Percentiles rank a stretch among this genome's conserved stretches.
Evolutionary conservation across 2,329 filamentous ascomycete genomes (phyloP).

Genomic region (Ceratocystis cacaofunesta): DNA sequence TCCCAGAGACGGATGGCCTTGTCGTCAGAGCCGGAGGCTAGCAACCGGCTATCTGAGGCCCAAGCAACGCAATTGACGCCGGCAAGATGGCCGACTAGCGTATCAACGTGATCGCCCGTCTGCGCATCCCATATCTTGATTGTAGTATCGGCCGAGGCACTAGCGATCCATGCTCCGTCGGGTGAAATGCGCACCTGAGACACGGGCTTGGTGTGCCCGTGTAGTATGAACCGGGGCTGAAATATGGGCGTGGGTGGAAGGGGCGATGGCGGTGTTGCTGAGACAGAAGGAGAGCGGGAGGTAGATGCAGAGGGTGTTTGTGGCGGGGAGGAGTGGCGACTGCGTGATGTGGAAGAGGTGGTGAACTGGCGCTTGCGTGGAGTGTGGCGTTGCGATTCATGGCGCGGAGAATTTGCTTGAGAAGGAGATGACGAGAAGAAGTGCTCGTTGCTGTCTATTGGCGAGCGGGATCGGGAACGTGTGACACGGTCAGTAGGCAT

Average conservation of each 20-base stretch:
- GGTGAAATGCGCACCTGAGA: conserved; percentile 84
- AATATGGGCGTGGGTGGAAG: conserved; percentile 53
- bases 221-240: conserved; percentile 52
- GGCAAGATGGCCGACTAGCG: conserved; percentile 82
- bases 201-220: conserved; percentile 64
- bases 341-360: conserved; percentile 22
- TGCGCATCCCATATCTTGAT: conserved; percentile 79
- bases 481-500: conserved; percentile 18
- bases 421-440: conserved; percentile 27
- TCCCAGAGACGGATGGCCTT: conserved; percentile 94
- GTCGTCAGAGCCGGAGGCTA: conserved; percentile 89
- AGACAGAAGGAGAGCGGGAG: conserved; percentile 23
- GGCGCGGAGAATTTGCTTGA: conserved; percentile 21
- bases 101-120: conserved; percentile 69
- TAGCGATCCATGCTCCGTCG: conserved; percentile 78
- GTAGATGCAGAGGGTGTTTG: conserved; percentile 26
- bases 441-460: conserved; percentile 24
- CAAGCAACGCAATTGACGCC: conserved; percentile 89
- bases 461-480: conserved; percentile 23
- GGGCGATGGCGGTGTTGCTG: conserved; percentile 31
- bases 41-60: conserved; percentile 73
- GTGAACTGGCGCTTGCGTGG: conserved; percentile 24
- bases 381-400: conserved; percentile 19
- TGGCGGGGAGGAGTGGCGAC: conserved; percentile 22
- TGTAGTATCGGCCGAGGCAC: conserved; percentile 75